Evolutionary conservation across 805 yeast genomes (phyloP).

Genomic region (Myxozyma geophila): DNA sequence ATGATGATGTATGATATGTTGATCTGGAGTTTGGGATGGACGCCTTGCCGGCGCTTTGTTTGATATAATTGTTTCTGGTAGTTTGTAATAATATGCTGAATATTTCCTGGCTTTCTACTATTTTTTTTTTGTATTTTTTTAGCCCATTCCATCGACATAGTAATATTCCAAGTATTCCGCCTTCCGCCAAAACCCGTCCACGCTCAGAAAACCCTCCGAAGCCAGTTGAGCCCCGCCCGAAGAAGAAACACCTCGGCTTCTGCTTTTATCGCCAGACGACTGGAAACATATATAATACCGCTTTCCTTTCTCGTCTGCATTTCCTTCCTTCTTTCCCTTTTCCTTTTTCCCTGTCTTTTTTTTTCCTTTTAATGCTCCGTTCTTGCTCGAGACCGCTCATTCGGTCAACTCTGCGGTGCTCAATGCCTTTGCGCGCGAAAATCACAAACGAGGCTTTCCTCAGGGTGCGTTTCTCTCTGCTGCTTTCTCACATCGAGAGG

Average conservation of each 20-base stretch:
- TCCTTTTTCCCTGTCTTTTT: slow-evolving; percentile 39
- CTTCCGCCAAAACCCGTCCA: not conserved
- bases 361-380: slow-evolving; percentile 38
- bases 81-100: too few relatives aligned
- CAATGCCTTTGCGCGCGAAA: slow-evolving; percentile 36
- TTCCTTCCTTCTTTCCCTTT: slow-evolving; percentile 43
- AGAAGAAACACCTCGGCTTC: not conserved
- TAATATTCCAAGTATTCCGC: not conserved
- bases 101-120: too few relatives aligned
- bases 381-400: slow-evolving; percentile 33
- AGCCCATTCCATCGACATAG: too few relatives aligned
- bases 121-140: too few relatives aligned
- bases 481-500: not conserved
- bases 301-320: slow-evolving; percentile 22
- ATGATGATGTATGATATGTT: not conserved
- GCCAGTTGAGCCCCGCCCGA: slow-evolving; percentile 4
- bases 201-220: not conserved
- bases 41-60: not conserved
- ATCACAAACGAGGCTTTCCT: slow-evolving; percentile 25
- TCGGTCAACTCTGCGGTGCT: slow-evolving; percentile 17
- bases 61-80: not conserved
- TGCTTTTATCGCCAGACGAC: too few relatives aligned
- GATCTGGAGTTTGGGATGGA: not conserved
- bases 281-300: not conserved
- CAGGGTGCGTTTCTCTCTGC: slow-evolving; percentile 15